Conservation (phyloP, 2,329 filamentous ascomycete genomes). For the Aspergillus novofumigatus region DNA sequence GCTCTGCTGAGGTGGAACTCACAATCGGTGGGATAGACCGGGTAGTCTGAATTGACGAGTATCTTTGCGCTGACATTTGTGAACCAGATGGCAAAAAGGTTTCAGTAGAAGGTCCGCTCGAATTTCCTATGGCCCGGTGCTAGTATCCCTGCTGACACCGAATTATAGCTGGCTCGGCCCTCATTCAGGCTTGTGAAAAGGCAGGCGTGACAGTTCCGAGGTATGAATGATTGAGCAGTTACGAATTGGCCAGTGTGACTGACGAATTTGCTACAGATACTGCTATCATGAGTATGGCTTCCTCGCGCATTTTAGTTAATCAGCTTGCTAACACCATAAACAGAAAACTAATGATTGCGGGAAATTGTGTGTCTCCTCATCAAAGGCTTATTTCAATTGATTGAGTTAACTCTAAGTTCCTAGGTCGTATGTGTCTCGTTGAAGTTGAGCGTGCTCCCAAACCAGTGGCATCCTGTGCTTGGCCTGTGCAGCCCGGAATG, state of each 20-base stretch:
- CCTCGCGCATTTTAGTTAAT: constrained; percentile 14
- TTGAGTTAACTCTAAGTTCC: constrained; percentile 5
- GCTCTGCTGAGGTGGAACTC: constrained; percentile 90
- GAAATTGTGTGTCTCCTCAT: constrained; percentile 64
- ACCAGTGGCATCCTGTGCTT: constrained; percentile 95
- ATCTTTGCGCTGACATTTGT: constrained; percentile 49
- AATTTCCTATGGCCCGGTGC: background rate
- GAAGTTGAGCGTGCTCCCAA: constrained; percentile 96
- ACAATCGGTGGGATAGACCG: constrained; percentile 69
- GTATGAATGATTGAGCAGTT: constrained; percentile 42
- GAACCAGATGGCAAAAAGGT: constrained; percentile 90
- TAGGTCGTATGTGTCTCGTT: constrained; percentile 90
- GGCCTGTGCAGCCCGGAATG: constrained; percentile 98
- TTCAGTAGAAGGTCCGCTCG: constrained; percentile 81
- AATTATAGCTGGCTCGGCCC: constrained; percentile 76
- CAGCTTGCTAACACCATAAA: constrained; percentile 21
- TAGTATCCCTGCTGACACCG: constrained; percentile 21
- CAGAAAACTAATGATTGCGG: constrained; percentile 96
- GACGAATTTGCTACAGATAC: constrained; percentile 61
- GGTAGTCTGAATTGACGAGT: constrained; percentile 28
- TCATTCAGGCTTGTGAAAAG: constrained; percentile 99
- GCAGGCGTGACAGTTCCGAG: constrained; percentile 84
- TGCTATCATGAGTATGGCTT: constrained; percentile 89
- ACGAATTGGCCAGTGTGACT: constrained; percentile 4
- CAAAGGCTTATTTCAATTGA: background rate